Evolutionary conservation across 2,329 filamentous ascomycete species (phyloP), one percentile per base, ranked within the genome.

Genomic region (Pseudocercospora macadamiae): DNA sequence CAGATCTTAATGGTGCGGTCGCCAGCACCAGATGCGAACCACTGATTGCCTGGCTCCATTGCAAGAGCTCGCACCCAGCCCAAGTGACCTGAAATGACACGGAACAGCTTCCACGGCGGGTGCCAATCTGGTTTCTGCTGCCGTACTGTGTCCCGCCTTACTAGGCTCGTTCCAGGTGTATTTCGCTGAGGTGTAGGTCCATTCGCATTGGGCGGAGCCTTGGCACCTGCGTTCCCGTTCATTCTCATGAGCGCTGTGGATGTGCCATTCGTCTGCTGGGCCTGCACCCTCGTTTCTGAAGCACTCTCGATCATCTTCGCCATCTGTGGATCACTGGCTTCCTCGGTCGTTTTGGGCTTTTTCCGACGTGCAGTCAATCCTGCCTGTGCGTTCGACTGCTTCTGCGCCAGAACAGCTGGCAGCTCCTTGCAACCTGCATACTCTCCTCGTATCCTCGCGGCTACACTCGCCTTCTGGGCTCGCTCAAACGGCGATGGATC

Each of bases 1-100:
- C 93, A 99, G 64, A 99, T 96, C 80, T 99, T 99, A 78, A 99
- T 97, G 1, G 93, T 97, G 53, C 96, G 83, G 74, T 99, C 95
- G 55, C 93, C 96, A 5, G 93, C 92, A 62, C 95, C 95, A 68
- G 90, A 96, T 18, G 92, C 95, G 74, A 99, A 99, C 91, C 93
- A 99, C 75, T 96, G 86, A 76, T 99, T 99, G 70, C 91, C 90
- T 1, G 96, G 96, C 76, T 99, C 96, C 49, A 97, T 91, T 1
- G 93, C 91, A 69, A 97, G 79, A 66, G 86, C 86, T 61, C 93
- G 84, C 63, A 99, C 95, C 95, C 95, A 99, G 23, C 95, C 95
- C 68, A 99, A 77, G 74, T 97, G 95, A 14, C 96, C 95, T 0
- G 92, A 96, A 65, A 99, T 96, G 62, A 99, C 96, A 61, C 95